Conservation (phyloP, 208 protist species). For the Crithidia mellificae region DNA sequence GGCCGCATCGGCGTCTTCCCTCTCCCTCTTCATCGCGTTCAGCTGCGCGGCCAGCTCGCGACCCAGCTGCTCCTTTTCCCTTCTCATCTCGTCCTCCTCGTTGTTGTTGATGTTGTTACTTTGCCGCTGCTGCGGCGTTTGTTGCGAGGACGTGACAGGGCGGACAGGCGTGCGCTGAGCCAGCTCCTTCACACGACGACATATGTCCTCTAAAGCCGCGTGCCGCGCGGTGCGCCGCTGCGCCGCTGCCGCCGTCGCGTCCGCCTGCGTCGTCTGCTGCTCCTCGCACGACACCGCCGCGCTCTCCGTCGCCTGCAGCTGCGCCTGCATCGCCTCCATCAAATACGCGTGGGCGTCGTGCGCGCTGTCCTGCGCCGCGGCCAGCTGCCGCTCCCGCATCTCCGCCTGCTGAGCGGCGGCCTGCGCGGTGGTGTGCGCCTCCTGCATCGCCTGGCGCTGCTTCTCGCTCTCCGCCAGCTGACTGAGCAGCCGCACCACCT, state of each 20-base stretch:
- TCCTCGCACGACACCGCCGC: not conserved
- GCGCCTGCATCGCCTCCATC: constrained; percentile 8
- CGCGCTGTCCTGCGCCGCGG: not conserved
- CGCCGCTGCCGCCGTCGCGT: not conserved
- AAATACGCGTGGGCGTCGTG: not conserved
- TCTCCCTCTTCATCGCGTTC: constrained; percentile 10
- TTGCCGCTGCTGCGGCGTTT: not conserved
- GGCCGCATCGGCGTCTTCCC: constrained; percentile 1
- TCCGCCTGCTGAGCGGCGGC: not conserved
- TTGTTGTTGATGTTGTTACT: no score
- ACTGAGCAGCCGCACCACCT: constrained; percentile 4
- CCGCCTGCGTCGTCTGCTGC: constrained; percentile 1
- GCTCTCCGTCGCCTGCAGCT: not conserved
- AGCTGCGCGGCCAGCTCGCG: constrained; percentile 11
- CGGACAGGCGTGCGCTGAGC: not conserved
- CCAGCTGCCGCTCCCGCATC: not conserved
- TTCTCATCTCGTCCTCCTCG: not conserved
- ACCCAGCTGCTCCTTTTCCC: constrained; percentile 2
- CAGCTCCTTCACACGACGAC: not conserved
- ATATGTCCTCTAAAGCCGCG: not conserved
- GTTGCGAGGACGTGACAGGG: not conserved
- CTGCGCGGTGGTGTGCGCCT: not conserved
- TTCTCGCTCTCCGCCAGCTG: constrained; percentile 9
- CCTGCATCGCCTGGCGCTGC: constrained; percentile 20
- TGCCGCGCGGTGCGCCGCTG: not conserved